Evolutionary conservation across 2,329 filamentous ascomycete genomes (phyloP).

Genomic region (Sclerotinia sclerotiorum): DNA sequence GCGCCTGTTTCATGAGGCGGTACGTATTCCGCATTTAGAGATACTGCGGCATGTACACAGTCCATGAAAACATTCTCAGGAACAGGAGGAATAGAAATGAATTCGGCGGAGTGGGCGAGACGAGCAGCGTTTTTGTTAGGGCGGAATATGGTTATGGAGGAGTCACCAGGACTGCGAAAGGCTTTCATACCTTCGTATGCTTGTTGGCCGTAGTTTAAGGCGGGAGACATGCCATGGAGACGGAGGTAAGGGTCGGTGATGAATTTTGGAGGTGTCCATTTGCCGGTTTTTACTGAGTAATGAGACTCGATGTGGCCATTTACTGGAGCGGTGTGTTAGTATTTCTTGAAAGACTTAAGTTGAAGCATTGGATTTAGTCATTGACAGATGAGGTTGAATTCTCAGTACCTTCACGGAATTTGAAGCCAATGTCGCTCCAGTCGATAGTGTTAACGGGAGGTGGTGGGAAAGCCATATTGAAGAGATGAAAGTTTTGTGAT

Average conservation of each 20-base stretch:
- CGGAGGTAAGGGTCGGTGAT: constrained; percentile 80
- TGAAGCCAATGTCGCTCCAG: constrained; percentile 92
- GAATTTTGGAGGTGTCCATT: constrained; percentile 79
- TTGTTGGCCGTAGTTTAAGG: constrained; percentile 95
- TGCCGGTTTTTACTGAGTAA: constrained; percentile 70
- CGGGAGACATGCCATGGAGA: constrained; percentile 93
- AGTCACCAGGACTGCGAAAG: constrained; percentile 72
- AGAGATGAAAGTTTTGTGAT: constrained; percentile 14
- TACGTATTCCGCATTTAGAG: constrained; percentile 85
- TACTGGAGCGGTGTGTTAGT: constrained; percentile 52
- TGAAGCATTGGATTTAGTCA: neutral
- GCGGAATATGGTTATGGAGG: constrained; percentile 78
- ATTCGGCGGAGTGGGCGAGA: constrained; percentile 80
- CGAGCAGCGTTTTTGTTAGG: constrained; percentile 80
- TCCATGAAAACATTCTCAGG: constrained; percentile 74
- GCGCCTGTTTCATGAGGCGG: constrained; percentile 86
- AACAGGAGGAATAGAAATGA: constrained; percentile 79
- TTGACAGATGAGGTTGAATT: constrained; percentile 9
- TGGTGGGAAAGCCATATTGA: constrained; percentile 63
- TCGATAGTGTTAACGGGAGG: constrained; percentile 78
- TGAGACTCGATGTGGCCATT: constrained; percentile 92
- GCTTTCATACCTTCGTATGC: constrained; percentile 98
- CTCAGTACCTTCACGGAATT: constrained; percentile 75
- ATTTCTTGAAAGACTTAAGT: neutral
- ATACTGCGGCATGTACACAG: constrained; percentile 77